Evolutionary conservation across 768 basidiomycete genomes (phyloP), one percentile per base, ranked within the genome.

Genomic region (Flagelloscypha sp.): DNA sequence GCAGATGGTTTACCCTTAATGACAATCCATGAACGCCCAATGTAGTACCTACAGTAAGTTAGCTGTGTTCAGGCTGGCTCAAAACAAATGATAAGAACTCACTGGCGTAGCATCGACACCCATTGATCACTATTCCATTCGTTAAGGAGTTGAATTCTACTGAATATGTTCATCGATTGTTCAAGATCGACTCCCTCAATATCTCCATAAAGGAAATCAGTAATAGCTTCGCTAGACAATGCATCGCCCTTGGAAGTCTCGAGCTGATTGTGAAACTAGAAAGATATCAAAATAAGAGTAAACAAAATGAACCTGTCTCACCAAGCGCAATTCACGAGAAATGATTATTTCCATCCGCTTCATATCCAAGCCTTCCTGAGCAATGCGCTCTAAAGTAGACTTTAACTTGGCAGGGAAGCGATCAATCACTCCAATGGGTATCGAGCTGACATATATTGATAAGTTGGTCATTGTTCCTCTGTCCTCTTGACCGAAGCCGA

Each of bases 1-100:
- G 88, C 83, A 1, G 95, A 98, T 3, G 95, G 95, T 51, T 79
- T 87, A 16, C 93, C 94, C 21, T 79, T 57, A 30, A 97, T 64
- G 12, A 87, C 75, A 29, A 87, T 65, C 13, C 77, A 75, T 13
- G 79, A 68, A 0, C 76, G 72, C 37, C 84, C 71, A 32, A 92
- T 62, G 45, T 80, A 85, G 56, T 87, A 93, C 49, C 93, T 97
- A 45, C 4, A 24, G 32, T 30, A 31, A 32, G 34, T 16, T 24
- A 18, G 16, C 19, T 22, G 10, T 36, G 7, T 22, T 37, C 21
- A 17, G 27, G 35, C 28, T 20, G 27, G 16, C n/a, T n/a, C n/a
- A n/a, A n/a, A 19, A n/a, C 8, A 38, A 34, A 46, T 29, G 16
- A 11, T 5, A 31, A 31, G 4, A 16, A 50, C 68, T 43, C 48